phyloP scores from a whole-genome alignment of 1,284 basidiomycete species.

The Anthracocystis walkeri region DNA sequence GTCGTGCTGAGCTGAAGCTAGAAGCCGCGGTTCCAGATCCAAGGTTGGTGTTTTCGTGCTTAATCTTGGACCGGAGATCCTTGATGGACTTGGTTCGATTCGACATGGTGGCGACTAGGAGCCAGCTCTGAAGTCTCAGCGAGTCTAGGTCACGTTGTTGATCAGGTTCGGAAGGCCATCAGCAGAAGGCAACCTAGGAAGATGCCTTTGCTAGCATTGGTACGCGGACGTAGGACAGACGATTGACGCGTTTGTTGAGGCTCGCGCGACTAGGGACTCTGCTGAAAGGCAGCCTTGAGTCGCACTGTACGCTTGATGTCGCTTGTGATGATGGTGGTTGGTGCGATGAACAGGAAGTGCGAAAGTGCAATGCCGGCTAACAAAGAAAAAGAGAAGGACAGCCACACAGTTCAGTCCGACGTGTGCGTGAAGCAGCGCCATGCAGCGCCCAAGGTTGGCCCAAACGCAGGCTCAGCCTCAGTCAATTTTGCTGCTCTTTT shows the following conservation, averaged over 20 bases:
- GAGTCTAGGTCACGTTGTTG: background rate
- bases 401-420: background rate
- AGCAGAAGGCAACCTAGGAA: background rate
- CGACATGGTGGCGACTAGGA: slow-evolving; percentile 25
- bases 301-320: background rate
- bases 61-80: slow-evolving; percentile 66
- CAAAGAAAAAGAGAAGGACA: background rate
- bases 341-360: no score
- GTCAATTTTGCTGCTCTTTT: background rate
- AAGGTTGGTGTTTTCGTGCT: slow-evolving; percentile 63
- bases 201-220: slow-evolving; percentile 1
- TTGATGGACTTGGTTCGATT: slow-evolving; percentile 46
- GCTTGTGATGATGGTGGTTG: background rate
- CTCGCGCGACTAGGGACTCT: background rate
- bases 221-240: background rate
- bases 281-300: background rate
- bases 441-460: slow-evolving; percentile 17
- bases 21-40: slow-evolving; percentile 58
- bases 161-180: background rate
- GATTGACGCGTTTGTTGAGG: background rate
- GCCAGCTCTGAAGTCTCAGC: background rate
- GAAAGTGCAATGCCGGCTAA: background rate
- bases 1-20: slow-evolving; percentile 35
- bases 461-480: slow-evolving; percentile 22
- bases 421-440: background rate